phyloP scores from a whole-genome alignment of 1,284 basidiomycete species.

The Ceratobasidium sp. region DNA sequence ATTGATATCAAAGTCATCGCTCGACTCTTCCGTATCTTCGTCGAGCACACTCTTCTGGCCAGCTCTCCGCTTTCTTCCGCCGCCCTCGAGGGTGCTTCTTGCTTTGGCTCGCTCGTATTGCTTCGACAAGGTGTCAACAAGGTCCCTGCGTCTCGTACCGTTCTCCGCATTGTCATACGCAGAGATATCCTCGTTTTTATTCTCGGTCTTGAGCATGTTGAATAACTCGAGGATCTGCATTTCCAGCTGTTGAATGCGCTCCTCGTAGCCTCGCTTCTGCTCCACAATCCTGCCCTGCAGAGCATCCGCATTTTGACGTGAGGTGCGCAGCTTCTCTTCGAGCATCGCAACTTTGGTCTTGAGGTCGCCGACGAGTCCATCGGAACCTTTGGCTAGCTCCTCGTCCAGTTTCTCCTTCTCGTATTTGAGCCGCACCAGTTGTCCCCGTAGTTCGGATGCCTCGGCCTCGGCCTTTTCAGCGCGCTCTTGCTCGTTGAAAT shows the following conservation, averaged over 20 bases:
- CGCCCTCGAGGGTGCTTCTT: constrained; percentile 85
- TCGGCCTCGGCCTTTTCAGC: constrained; percentile 85
- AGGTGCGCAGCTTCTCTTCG: constrained; percentile 82
- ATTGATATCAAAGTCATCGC: constrained; percentile 16
- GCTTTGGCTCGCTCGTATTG: constrained; percentile 88
- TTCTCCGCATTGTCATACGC: constrained; percentile 46
- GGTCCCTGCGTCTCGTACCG: constrained; percentile 77
- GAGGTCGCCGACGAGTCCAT: constrained; percentile 85
- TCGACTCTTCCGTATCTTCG: constrained; percentile 52
- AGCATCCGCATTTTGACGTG: constrained; percentile 80
- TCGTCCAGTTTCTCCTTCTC: constrained; percentile 82
- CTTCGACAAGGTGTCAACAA: constrained; percentile 83
- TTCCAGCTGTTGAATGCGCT: constrained; percentile 88
- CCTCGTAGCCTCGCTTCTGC: constrained; percentile 86
- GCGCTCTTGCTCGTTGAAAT: constrained; percentile 92
- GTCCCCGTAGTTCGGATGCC: constrained; percentile 72
- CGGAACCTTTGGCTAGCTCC: constrained; percentile 81
- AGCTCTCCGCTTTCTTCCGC: constrained; percentile 56
- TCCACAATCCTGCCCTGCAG: constrained; percentile 82
- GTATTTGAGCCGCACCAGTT: constrained; percentile 70
- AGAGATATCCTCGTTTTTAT: constrained; percentile 57
- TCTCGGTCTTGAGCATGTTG: constrained; percentile 85
- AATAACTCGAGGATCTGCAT: constrained; percentile 94
- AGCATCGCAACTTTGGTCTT: constrained; percentile 78
- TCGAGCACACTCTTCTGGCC: constrained; percentile 53